Evolutionary conservation across 352 stramenopile species (phyloP).

Genomic region (Pythium grandisporangium): DNA sequence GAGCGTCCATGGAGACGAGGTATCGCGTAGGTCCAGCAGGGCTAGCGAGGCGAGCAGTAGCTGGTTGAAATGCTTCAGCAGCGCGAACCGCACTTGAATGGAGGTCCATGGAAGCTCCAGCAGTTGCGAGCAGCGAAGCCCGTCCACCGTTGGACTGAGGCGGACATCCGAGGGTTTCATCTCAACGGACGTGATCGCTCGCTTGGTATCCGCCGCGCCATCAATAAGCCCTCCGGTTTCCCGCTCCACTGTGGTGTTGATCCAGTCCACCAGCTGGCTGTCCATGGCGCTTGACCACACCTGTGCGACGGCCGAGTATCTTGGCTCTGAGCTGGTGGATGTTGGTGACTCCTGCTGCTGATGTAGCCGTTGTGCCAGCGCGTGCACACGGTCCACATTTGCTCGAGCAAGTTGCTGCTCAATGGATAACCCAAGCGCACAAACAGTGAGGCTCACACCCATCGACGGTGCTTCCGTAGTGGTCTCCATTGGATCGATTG

Average conservation of each 20-base stretch:
- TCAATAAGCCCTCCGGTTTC: constrained; percentile 11
- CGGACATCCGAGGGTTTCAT: constrained; percentile 64
- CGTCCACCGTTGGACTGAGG: constrained; percentile 60
- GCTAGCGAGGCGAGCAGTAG: constrained; percentile 55
- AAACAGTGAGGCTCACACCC: constrained; percentile 49
- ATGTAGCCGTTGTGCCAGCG: constrained; percentile 11
- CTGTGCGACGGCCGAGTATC: no score
- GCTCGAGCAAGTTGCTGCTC: constrained; percentile 57
- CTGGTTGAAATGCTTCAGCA: constrained; percentile 81
- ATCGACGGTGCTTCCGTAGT: no score
- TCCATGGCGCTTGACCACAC: constrained; percentile 78
- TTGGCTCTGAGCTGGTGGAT: no score
- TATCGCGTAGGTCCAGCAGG: constrained; percentile 72
- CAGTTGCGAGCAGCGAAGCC: constrained; percentile 58
- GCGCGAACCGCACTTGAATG: constrained; percentile 65
- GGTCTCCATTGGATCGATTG: no score
- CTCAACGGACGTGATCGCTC: constrained; percentile 30
- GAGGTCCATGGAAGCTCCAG: constrained; percentile 40
- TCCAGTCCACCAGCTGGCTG: constrained; percentile 79
- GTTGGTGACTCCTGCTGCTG: constrained; percentile 1
- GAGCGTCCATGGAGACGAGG: constrained; percentile 59
- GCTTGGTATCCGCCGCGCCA: no score
- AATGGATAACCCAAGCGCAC: constrained; percentile 37
- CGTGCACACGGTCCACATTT: constrained; percentile 25
- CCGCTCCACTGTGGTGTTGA: constrained; percentile 71